Evolutionary conservation across 2,329 filamentous ascomycete species (phyloP), one percentile per base, ranked within the genome.

Genomic region (Microthyrium microscopicum): DNA sequence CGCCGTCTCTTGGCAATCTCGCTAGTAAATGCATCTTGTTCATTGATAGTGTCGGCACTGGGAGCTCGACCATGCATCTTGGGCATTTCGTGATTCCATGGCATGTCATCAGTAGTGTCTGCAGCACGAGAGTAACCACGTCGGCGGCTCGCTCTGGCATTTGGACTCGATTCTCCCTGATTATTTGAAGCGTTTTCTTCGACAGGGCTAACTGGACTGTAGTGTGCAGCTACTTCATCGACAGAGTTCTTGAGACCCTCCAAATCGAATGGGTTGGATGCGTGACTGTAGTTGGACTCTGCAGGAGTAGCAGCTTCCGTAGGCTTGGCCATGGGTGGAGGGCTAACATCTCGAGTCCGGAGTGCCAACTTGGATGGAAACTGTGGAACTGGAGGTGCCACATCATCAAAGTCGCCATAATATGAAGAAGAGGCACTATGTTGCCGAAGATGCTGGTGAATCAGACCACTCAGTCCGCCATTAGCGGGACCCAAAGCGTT

Each of bases 391-490:
- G 59, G 60, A 17, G 55, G 56, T 36, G 57, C 57, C 18, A 69
- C 71, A 43, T 54, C 47, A 19, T 53, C 47, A 8, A 37, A 33
- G 4, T 46, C 54, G 35, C 17, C 20, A 13, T 29, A 82, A 83
- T 18, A 89, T 64, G 0, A 83, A 91, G 87, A 95, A 11, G 73
- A 68, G 38, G 76, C 77, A 55, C 87, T 95, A 41, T 77, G 73
- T 21, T 73, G 73, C 32, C 89, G 73, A 26, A 95, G 59, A 59
- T 95, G 89, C 40, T 85, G 77, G 20, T 78, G 73, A 29, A 93
- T 75, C 61, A 93, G 69, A 2, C 78, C 79, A 46, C 77, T 87
- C 12, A 94, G 62, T 1, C 81, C 83, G 17, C 35, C 29, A 20
- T n/a, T 32, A n/a, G 28, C 7, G 12, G 37, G 11, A 3, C 22